phyloP scores from a whole-genome alignment of 495 filamentous ascomycete genomes.

The Xylaria intraflava region DNA sequence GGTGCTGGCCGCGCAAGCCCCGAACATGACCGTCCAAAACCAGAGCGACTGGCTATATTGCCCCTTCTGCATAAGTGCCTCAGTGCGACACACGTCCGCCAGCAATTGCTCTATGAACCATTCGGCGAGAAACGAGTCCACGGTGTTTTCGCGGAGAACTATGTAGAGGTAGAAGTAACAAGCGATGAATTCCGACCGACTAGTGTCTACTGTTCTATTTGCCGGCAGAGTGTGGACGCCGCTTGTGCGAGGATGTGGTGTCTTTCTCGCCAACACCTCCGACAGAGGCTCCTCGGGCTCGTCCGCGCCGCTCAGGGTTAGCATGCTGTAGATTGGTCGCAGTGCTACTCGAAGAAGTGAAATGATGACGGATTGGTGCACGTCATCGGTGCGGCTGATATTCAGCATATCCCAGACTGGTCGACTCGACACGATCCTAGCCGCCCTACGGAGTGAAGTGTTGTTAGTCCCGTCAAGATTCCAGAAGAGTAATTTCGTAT shows the following conservation, averaged over 20 bases:
- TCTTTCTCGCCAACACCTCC: conserved; percentile 21
- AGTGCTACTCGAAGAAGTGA: conserved; percentile 24
- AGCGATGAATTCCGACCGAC: conserved; percentile 27
- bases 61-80: conserved; percentile 22
- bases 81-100: conserved; percentile 24
- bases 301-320: conserved; percentile 16
- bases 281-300: conserved; percentile 20
- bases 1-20: conserved; percentile 22
- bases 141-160: conserved; percentile 22
- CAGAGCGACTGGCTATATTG: conserved; percentile 26
- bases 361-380: conserved; percentile 28
- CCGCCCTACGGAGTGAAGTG: conserved; percentile 19
- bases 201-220: conserved; percentile 22
- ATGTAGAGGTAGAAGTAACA: conserved; percentile 31
- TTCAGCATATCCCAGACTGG: conserved; percentile 28
- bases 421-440: conserved; percentile 22
- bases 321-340: conserved; percentile 25
- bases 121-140: conserved; percentile 26
- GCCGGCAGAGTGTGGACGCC: conserved; percentile 18
- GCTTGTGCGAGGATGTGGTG: conserved; percentile 17
- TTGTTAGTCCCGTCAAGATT: conserved; percentile 10
- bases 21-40: conserved; percentile 31
- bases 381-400: conserved; percentile 25
- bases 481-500: not conserved
- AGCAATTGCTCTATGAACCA: conserved; percentile 31